These are phyloP conservation scores for Dactylorhiza incarnata DNA, from an alignment of 106 monocot genomes.

Conservation along the genomic window DNA sequence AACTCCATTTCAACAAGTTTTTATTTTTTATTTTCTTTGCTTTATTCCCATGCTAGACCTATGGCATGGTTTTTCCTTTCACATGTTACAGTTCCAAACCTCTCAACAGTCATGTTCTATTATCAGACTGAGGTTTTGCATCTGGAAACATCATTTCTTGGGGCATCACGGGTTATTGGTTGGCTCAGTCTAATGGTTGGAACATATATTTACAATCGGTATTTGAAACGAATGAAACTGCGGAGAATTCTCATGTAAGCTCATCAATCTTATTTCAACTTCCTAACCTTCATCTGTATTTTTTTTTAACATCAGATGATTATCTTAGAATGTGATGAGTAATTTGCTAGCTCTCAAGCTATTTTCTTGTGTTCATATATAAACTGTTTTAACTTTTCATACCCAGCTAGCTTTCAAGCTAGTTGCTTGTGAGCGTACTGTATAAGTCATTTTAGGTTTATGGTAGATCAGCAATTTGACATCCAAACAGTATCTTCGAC, in stretches of 20 bases:
- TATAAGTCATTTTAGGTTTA: neutral
- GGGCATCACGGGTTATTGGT: conserved; percentile 70
- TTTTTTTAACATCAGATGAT: neutral
- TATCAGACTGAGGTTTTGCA: conserved; percentile 73
- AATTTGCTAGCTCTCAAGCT: neutral
- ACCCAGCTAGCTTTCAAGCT: neutral
- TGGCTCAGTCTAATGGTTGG: conserved; percentile 78
- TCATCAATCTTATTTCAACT: conserved; percentile 3
- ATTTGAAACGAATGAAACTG: conserved; percentile 52
- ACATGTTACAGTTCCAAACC: conserved; percentile 59
- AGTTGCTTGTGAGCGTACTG: neutral
- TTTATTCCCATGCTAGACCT: conserved; percentile 35
- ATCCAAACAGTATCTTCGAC: neutral
- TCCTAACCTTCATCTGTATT: neutral
- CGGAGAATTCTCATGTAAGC: conserved; percentile 67
- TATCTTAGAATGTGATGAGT: neutral
- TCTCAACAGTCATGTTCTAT: conserved; percentile 81
- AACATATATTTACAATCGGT: conserved; percentile 55
- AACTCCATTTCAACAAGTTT: neutral
- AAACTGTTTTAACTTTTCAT: neutral
- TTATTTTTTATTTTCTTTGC: conserved; percentile 1
- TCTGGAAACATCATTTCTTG: conserved; percentile 70
- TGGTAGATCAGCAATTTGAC: neutral
- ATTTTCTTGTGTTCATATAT: neutral
- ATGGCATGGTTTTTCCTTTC: conserved; percentile 89